These are phyloP conservation scores for Mortierella antarctica DNA, from an alignment of 192 early-diverging fungal genomes.

Conservation along the genomic window DNA sequence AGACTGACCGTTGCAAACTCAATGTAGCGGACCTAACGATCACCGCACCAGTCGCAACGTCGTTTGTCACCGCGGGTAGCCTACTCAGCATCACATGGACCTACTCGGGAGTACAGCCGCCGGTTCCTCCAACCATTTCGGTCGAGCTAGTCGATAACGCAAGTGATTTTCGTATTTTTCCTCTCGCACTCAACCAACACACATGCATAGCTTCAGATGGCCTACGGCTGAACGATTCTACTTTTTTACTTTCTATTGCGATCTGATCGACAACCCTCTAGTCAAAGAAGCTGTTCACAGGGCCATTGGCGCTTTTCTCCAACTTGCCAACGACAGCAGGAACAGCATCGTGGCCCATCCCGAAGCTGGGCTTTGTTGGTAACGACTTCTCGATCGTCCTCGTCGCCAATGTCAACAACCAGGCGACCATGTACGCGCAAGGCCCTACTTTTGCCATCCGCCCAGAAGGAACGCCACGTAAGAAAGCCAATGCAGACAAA, in stretches of 20 bases:
- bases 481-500: background rate
- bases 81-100: constrained; percentile 20
- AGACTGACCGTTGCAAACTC: background rate
- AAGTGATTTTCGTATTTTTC: background rate
- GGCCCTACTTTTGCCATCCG: constrained; percentile 22
- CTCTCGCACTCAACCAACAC: background rate
- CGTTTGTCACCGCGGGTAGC: constrained; percentile 23
- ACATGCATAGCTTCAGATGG: background rate
- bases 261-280: background rate
- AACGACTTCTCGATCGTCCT: constrained; percentile 27
- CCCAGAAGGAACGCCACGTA: constrained; percentile 25
- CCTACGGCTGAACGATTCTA: background rate
- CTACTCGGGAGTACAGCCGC: constrained; percentile 16
- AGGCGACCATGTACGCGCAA: constrained; percentile 17
- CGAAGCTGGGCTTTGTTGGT: constrained; percentile 31
- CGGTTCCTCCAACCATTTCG: constrained; percentile 29
- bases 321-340: constrained; percentile 27
- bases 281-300: constrained; percentile 35
- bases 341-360: constrained; percentile 14
- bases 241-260: constrained; percentile 1
- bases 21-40: constrained; percentile 16
- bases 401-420: constrained; percentile 17
- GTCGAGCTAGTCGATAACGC: constrained; percentile 37
- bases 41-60: constrained; percentile 12
- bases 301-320: constrained; percentile 33